A percentile compares a stretch with the other conserved stretches of the same genome.
Evolutionary conservation across 2,329 filamentous ascomycete genomes (phyloP).

Genomic region (Pseudopithomyces chartarum): DNA sequence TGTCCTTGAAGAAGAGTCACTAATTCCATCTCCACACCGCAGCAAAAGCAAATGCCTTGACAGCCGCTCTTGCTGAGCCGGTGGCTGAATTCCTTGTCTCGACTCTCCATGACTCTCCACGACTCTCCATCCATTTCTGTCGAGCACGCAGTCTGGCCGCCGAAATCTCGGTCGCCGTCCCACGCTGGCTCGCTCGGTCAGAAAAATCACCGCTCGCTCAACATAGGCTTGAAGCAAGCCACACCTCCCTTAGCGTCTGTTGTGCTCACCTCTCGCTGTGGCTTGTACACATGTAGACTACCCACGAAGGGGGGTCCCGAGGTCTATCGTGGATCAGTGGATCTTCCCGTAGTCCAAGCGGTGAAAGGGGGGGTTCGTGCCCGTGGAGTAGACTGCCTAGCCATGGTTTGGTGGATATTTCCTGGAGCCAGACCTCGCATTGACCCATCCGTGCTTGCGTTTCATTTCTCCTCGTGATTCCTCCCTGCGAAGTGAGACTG

Average conservation of each 20-base stretch:
- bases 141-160: neutral
- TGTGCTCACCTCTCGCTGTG: neutral
- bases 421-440: neutral
- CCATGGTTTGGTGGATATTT: neutral
- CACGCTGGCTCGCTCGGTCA: neutral
- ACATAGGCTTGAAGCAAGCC: neutral
- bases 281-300: too few species aligned
- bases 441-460: too few species aligned
- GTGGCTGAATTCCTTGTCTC: neutral
- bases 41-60: too few species aligned
- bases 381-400: neutral
- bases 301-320: neutral
- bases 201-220: neutral
- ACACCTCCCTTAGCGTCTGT: neutral
- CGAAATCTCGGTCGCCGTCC: neutral
- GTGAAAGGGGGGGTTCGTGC: neutral
- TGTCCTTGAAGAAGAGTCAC: neutral
- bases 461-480: too few species aligned
- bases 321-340: constrained; percentile 1
- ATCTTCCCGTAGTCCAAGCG: neutral
- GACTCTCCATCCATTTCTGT: too few species aligned
- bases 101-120: too few species aligned
- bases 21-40: neutral
- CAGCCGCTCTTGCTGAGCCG: too few species aligned
- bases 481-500: too few species aligned